Percentiles rank a stretch among this genome's conserved stretches.
Evolutionary conservation across 176 grass and related monocot species (phyloP).

Genomic region (Oryza glaberrima): DNA sequence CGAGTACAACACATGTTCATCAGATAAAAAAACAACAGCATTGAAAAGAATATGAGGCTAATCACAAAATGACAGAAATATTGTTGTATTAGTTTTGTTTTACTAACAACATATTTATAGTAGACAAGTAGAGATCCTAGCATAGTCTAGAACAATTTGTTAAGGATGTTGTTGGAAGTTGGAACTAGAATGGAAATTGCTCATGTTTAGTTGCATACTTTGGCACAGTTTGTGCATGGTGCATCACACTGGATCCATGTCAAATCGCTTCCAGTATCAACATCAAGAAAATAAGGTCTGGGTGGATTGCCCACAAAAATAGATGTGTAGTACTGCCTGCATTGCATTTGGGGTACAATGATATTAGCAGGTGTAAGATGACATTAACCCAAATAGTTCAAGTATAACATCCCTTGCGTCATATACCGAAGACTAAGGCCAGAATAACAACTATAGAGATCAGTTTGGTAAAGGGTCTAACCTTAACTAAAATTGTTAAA

Average conservation of each 20-base stretch:
- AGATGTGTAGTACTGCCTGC: constrained; percentile 95
- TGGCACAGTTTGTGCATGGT: constrained; percentile 88
- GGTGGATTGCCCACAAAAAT: constrained; percentile 95
- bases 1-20: constrained; percentile 2
- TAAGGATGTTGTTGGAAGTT: constrained; percentile 3
- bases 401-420: constrained; percentile 16
- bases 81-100: background rate
- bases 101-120: background rate
- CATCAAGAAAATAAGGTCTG: constrained; percentile 86
- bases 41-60: constrained; percentile 17
- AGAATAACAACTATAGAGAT: background rate
- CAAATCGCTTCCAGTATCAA: constrained; percentile 97
- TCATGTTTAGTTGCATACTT: constrained; percentile 63
- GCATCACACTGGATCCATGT: constrained; percentile 99
- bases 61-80: constrained; percentile 6
- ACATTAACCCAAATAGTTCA: constrained; percentile 32
- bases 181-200: constrained; percentile 32
- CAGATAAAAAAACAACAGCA: background rate
- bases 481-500: background rate
- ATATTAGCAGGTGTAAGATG: constrained; percentile 39
- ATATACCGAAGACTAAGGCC: background rate
- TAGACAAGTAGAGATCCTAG: constrained; percentile 21
- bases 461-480: background rate
- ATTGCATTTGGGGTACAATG: constrained; percentile 59
- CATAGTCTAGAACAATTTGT: constrained; percentile 6